Evolutionary conservation across 495 filamentous ascomycete genomes (phyloP), one percentile per base, ranked within the genome.

Genomic region (Hypoxylon lienhwacheense): DNA sequence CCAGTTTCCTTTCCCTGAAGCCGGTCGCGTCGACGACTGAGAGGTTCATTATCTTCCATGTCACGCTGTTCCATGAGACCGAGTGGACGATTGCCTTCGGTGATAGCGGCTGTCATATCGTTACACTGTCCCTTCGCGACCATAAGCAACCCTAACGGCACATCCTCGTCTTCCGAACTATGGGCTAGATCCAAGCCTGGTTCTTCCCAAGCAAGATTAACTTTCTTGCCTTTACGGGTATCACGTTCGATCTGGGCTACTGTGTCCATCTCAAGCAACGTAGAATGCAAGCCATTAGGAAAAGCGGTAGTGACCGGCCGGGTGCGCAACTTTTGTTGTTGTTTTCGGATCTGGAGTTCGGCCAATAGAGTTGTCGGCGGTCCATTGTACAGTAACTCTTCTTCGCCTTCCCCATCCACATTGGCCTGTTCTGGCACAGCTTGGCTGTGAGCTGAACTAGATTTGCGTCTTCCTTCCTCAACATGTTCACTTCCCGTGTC

Each of bases 171-270:
- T 5, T 82, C 78, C 7, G 72, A 72, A 16, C 66, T 57, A 17
- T 73, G 70, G 6, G 68, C 64, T 7, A 64, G 63, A 33, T 67
- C 66, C 5, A 65, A 56, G 24, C 66, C 53, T 5, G 83, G 81
- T 48, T 86, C 83, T 67, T 97, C 90, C 93, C 95, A 98, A 4
- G 95, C 93, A 7, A 98, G 78, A 47, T 87, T 85, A 1, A 95
- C 82, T 33, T 83, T 85, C 64, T 88, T 86, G 36, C 81, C 77
- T 47, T 85, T 79, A 35, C 93, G 79, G 22, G 85, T 73, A 36
- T 87, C 83, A 63, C 85, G 87, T 64, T 95, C 85, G 41, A 91
- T 79, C 72, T 97, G 87, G 31, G 89, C 90, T 19, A 96, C 91
- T 3, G 89, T 88, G 59, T 98, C 92, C 35, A 97, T 77, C 65